Evolutionary conservation across 495 filamentous ascomycete species (phyloP).

Genomic region (Daldinia childiae): DNA sequence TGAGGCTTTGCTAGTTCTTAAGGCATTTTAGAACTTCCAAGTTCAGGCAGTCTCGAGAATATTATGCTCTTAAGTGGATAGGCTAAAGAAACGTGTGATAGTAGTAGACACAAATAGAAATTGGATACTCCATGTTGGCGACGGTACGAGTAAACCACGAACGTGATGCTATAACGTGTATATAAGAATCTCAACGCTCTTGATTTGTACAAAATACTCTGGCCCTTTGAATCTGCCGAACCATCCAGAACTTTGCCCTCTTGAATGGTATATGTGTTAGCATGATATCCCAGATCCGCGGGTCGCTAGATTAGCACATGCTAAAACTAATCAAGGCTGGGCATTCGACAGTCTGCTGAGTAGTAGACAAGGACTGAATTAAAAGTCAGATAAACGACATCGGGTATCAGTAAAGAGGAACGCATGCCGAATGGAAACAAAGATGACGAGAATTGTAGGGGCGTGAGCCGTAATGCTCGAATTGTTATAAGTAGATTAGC

Average conservation of each 20-base stretch:
- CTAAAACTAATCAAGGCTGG: neutral
- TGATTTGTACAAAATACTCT: neutral
- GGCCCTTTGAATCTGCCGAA: neutral
- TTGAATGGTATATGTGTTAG: neutral
- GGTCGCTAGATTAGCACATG: neutral
- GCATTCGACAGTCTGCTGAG: neutral
- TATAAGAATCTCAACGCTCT: neutral
- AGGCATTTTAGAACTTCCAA: neutral
- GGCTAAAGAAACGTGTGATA: neutral
- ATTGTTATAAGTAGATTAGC: neutral
- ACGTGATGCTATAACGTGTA: neutral
- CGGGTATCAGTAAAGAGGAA: constrained; percentile 4
- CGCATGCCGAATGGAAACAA: neutral
- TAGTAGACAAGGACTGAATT: neutral
- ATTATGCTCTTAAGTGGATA: neutral
- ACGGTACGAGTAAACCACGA: neutral
- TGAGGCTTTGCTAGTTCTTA: neutral
- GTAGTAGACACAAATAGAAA: neutral
- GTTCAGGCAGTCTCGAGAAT: neutral
- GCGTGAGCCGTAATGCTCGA: neutral
- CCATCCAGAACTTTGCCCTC: neutral
- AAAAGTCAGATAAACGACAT: constrained; percentile 1
- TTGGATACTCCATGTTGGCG: neutral
- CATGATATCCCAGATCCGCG: neutral
- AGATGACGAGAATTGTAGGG: neutral